A percentile compares a stretch with the other conserved stretches of the same genome.
phyloP scores from a whole-genome alignment of 495 filamentous ascomycete species.

The Hypoxylon trugodes region DNA sequence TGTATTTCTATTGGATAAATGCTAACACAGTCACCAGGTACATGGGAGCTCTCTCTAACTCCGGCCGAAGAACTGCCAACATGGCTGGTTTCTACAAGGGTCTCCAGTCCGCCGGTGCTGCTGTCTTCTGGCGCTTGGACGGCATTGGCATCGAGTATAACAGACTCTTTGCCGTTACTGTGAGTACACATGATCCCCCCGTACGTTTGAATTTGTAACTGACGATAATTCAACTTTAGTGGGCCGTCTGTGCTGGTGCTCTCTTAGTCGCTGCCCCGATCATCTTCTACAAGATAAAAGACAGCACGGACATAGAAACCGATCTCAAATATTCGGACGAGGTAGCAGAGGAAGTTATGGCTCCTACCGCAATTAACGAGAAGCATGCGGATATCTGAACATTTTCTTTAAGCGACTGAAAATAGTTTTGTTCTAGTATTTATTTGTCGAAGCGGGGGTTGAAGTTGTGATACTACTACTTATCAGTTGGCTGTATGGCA shows the following conservation, averaged over 20 bases:
- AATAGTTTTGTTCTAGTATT: background rate
- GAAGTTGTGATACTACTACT: slow-evolving; percentile 4
- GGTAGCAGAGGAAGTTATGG: slow-evolving; percentile 70
- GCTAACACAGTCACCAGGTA: slow-evolving; percentile 40
- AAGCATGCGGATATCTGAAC: slow-evolving; percentile 31
- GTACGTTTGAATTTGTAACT: slow-evolving; percentile 7
- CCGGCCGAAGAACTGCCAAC: slow-evolving; percentile 89
- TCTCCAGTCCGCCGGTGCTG: slow-evolving; percentile 91
- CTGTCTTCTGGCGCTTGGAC: slow-evolving; percentile 86
- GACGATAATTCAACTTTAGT: slow-evolving; percentile 61
- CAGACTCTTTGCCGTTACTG: slow-evolving; percentile 62
- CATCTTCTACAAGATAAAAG: slow-evolving; percentile 79
- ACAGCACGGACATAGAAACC: slow-evolving; percentile 73
- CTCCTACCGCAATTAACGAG: slow-evolving; percentile 15
- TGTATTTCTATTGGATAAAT: slow-evolving; percentile 12
- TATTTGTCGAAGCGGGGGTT: background rate
- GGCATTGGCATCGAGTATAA: slow-evolving; percentile 68
- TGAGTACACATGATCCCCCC: slow-evolving; percentile 32
- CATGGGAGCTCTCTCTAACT: slow-evolving; percentile 93
- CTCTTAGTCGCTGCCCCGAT: slow-evolving; percentile 81
- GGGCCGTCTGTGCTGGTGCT: slow-evolving; percentile 75
- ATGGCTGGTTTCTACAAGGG: slow-evolving; percentile 92
- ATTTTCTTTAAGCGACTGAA: background rate
- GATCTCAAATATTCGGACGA: slow-evolving; percentile 87
- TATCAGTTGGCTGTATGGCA: background rate